Evolutionary conservation across 495 filamentous ascomycete genomes (phyloP), one percentile per base, ranked within the genome.

Genomic region (Arthonia radiata): DNA sequence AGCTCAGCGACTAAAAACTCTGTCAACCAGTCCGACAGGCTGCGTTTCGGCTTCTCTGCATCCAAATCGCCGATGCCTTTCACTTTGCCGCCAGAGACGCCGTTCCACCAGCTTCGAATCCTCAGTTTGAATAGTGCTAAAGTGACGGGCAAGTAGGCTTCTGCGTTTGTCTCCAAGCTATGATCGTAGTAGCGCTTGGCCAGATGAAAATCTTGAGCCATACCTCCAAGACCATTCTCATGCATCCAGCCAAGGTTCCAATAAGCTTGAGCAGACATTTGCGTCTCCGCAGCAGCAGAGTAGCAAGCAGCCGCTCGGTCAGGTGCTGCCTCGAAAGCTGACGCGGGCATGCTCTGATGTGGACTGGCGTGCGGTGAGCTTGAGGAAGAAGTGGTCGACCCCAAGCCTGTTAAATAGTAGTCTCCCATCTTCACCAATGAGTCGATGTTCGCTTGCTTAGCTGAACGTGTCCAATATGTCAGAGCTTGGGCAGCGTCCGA

Each of bases 231-330:
- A 2, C 86, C 86, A 41, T 94, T 93, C 49, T 99, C 86, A 47
- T 99, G 80, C 78, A 99, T 94, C 86, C 86, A 99, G 9, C 86
- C 86, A 8, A 99, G 56, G 37, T 99, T 93, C 64, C 79, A 99
- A 30, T 91, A 68, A 8, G 89, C 89, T 51, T 94, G 86, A 15
- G 83, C 82, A 41, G 77, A 86, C 39, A 78, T 76, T 38, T 79
- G 64, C 26, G 67, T 77, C 39, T 97, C 86, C 1, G 82, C 81
- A 4, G 86, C 86, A 5, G 72, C 74, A 28, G 74, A 70, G 36
- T 94, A 99, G 50, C 89, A 94, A 13, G 71, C 65, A 0, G 81
- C 82, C 1, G 86, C 86, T 46, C 92, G 93, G 33, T 91, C 79
- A 5, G 65, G 50, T 38, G 90, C 79, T 2, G 24, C 9, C n/a